Evolutionary conservation across 257 asterid species (phyloP), one percentile per base, ranked within the genome.

Genomic region (Thymus quinquecostatus): DNA sequence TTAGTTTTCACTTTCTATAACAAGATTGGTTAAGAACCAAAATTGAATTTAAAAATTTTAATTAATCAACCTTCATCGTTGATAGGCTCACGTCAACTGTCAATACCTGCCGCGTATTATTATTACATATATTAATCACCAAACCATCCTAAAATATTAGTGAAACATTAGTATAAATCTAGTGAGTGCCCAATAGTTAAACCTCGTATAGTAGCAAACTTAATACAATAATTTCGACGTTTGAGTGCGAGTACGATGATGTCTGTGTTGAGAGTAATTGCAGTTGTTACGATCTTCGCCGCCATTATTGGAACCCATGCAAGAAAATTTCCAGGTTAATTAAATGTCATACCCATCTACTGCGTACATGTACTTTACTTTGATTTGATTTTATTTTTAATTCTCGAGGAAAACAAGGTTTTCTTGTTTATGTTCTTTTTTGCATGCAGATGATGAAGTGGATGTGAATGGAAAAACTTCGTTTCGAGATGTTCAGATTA

Each of bases 51-150:
- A 49, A 11, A 10, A 12, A 8, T 55, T 11, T 9, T 21, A 21
- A 21, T 21, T 21, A 21, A 21, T 21, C 21, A 55, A 13, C 60
- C n/a, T 29, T 30, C 10, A 14, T 13, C 9, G 14, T n/a, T 50
- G 57, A 50, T 13, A 50, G 21, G 33, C 36, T 28, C 60, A 55
- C 57, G 29, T 53, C 58, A 51, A 51, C 58, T 51, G 58, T 51
- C 58, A 3, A 51, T 21, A 21, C 10, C 32, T 21, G 30, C 33
- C 29, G 9, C 21, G 3, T 14, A 51, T 14, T 53, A 7, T 53
- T 28, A 8, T 27, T 9, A 55, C 8, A 54, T 13, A 11, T 13
- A 0, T 13, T 13, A 50, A 13, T 4, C 6, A 28, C 34, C 60
- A 55, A 54, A 56, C 61, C 61, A 13, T 28, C 10, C 61, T 2